phyloP scores from a whole-genome alignment of 495 filamentous ascomycete genomes.

The Pseudoneurospora amorphoporcata region DNA sequence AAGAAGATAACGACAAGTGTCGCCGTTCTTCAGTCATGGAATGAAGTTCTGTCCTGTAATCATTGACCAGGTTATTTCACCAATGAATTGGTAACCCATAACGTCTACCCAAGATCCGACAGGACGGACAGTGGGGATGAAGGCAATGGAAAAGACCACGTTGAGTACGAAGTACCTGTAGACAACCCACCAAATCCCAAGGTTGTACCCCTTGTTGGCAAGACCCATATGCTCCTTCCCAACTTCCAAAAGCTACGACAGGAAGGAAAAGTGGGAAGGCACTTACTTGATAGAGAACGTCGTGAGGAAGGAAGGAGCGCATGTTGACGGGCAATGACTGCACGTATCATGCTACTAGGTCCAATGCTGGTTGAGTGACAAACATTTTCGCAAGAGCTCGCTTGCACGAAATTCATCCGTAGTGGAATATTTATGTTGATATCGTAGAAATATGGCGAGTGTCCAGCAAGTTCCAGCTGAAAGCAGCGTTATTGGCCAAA shows the following conservation, averaged over 20 bases:
- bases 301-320: not conserved
- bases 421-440: not conserved
- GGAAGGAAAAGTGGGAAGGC: not conserved
- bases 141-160: not conserved
- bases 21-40: no score
- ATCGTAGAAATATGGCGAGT: not conserved
- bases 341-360: not conserved
- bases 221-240: not conserved
- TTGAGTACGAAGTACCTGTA: not conserved
- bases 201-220: not conserved
- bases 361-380: not conserved
- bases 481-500: not conserved
- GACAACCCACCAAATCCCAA: not conserved
- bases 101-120: not conserved
- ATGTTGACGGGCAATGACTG: not conserved
- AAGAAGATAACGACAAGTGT: not conserved
- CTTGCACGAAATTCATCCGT: no score
- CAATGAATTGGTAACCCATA: not conserved
- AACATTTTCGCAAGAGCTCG: no score
- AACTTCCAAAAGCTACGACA: not conserved
- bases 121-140: not conserved
- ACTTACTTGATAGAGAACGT: not conserved
- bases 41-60: not conserved
- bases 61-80: conserved; percentile 3
- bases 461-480: not conserved